These are phyloP conservation scores for Suillus americanus DNA, from an alignment of 768 basidiomycete species.

Conservation along the genomic window DNA sequence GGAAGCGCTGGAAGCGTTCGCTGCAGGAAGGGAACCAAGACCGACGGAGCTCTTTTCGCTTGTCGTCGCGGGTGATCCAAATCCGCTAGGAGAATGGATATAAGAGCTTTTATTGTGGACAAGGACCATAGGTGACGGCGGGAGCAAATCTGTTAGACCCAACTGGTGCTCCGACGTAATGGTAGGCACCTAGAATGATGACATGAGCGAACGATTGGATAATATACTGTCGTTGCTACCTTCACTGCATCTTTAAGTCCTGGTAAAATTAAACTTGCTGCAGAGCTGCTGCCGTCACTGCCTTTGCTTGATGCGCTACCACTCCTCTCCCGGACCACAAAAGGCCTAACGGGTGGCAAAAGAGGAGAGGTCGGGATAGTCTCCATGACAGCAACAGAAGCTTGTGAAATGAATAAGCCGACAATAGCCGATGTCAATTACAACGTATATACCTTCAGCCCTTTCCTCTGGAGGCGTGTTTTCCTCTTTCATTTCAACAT, in stretches of 20 bases:
- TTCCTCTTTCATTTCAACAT: slow-evolving; percentile 25
- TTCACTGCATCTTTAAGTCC: slow-evolving; percentile 75
- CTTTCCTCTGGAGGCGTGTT: slow-evolving; percentile 2
- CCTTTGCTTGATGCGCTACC: slow-evolving; percentile 46
- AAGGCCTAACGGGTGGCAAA: slow-evolving; percentile 45
- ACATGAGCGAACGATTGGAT: neutral
- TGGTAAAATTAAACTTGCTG: slow-evolving; percentile 42
- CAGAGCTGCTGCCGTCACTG: slow-evolving; percentile 31
- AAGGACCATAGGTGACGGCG: slow-evolving; percentile 65
- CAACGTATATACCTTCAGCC: neutral
- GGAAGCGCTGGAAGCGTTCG: slow-evolving; percentile 39
- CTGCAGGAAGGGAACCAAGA: slow-evolving; percentile 27
- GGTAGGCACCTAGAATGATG: slow-evolving; percentile 52
- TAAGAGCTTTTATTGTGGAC: slow-evolving; percentile 38
- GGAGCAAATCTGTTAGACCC: slow-evolving; percentile 66
- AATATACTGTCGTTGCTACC: slow-evolving; percentile 36
- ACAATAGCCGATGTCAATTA: slow-evolving; percentile 6
- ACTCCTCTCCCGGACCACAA: slow-evolving; percentile 46
- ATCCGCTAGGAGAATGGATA: slow-evolving; percentile 38
- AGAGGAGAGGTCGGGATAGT: slow-evolving; percentile 37
- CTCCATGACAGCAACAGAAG: slow-evolving; percentile 58
- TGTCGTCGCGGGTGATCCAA: slow-evolving; percentile 29
- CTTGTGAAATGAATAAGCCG: slow-evolving; percentile 41
- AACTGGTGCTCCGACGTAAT: slow-evolving; percentile 69
- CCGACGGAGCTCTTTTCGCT: slow-evolving; percentile 20